A percentile compares a stretch with the other conserved stretches of the same genome.
Evolutionary conservation across 2,329 filamentous ascomycete genomes (phyloP).

Genomic region (Trichoderma arundinaceum): DNA sequence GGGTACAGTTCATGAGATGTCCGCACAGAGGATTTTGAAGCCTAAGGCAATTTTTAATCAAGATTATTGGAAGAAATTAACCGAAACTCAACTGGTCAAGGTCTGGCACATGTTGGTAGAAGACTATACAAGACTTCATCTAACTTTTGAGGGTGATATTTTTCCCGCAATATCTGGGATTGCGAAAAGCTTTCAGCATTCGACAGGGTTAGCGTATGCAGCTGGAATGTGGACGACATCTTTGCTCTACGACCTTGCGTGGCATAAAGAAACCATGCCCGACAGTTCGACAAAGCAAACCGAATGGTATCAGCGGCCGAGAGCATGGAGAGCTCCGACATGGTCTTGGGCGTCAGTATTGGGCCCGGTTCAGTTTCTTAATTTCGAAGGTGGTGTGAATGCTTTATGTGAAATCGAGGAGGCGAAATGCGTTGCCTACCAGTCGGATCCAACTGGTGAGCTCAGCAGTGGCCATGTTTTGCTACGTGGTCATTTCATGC

Average conservation of each 20-base stretch:
- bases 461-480: constrained; percentile 11
- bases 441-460: constrained; percentile 29
- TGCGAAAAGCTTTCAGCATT: constrained; percentile 29
- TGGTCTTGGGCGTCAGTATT: constrained; percentile 33
- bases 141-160: constrained; percentile 33
- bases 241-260: constrained; percentile 30
- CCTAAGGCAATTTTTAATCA: constrained; percentile 24
- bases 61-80: neutral
- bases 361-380: constrained; percentile 15
- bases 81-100: neutral
- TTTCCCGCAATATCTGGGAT: constrained; percentile 35
- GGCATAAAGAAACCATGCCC: constrained; percentile 15
- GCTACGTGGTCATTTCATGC: constrained; percentile 15
- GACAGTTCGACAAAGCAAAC: neutral
- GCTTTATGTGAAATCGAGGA: constrained; percentile 13
- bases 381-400: constrained; percentile 5
- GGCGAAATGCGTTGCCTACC: neutral
- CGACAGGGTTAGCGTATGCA: constrained; percentile 15
- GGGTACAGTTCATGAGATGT: neutral
- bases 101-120: constrained; percentile 33
- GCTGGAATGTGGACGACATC: constrained; percentile 33
- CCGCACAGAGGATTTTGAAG: neutral
- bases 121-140: constrained; percentile 30
- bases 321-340: constrained; percentile 32
- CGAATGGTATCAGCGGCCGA: constrained; percentile 14